A percentile compares a stretch with the other conserved stretches of the same genome.
phyloP scores from a whole-genome alignment of 345 rosid genomes.

The Turnera subulata region DNA sequence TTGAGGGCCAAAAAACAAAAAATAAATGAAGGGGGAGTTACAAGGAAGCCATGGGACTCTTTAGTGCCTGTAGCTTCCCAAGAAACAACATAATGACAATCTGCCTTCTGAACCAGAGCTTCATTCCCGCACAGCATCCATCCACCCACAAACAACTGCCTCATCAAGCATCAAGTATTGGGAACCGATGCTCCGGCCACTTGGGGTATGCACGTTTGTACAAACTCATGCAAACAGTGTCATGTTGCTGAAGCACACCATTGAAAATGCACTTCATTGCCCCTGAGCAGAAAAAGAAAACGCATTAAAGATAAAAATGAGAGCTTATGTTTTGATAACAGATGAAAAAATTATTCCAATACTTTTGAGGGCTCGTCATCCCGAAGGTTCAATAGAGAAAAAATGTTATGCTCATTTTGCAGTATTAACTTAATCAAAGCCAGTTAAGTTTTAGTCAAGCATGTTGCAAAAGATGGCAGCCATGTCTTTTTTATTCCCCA shows the following conservation, averaged over 20 bases:
- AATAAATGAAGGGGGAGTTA: background rate
- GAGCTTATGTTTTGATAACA: too few relatives aligned
- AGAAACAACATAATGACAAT: constrained; percentile 20
- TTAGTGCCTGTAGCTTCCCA: constrained; percentile 11
- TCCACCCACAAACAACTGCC: background rate
- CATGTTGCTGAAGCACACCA: constrained; percentile 82
- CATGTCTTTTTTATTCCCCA: too few relatives aligned
- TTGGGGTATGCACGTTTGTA: constrained; percentile 88
- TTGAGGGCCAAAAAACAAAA: background rate
- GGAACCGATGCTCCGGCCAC: constrained; percentile 78
- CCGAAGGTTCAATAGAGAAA: too few relatives aligned
- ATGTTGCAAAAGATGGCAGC: too few relatives aligned
- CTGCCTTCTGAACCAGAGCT: constrained; percentile 82
- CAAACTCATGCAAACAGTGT: constrained; percentile 83
- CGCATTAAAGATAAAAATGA: too few relatives aligned
- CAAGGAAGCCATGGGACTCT: background rate
- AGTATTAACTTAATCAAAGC: too few relatives aligned
- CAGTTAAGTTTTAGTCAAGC: too few relatives aligned
- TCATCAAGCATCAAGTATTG: constrained; percentile 41
- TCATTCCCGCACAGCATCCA: constrained; percentile 51
- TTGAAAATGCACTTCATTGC: constrained; percentile 86
- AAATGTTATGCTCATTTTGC: too few relatives aligned
- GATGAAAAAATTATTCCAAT: too few relatives aligned
- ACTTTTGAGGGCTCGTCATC: too few relatives aligned
- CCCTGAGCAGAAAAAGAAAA: constrained; percentile 50